Percentiles rank a stretch among this genome's conserved stretches.
Evolutionary conservation across 768 basidiomycete genomes (phyloP).

Genomic region (Flagelloscypha sp.): DNA sequence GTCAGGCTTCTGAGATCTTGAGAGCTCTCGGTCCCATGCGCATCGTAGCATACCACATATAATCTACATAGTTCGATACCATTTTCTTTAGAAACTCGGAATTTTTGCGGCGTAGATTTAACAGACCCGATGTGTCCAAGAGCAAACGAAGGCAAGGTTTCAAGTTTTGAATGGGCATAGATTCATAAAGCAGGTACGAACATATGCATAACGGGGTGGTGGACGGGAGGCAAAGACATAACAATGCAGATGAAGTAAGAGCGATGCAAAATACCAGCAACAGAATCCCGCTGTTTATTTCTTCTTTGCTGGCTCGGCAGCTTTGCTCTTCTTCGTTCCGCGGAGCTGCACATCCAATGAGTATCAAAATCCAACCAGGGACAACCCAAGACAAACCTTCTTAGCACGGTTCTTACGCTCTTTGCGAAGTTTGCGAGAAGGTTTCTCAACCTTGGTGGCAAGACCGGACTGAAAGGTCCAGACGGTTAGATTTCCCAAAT

Average conservation of each 20-base stretch:
- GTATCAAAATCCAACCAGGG: not conserved
- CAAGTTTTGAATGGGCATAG: too few relatives aligned
- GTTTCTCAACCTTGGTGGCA: slow-evolving; percentile 70
- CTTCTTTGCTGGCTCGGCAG: slow-evolving; percentile 87
- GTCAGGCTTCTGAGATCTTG: slow-evolving; percentile 60
- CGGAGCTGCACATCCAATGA: slow-evolving; percentile 52
- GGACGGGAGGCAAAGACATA: too few relatives aligned
- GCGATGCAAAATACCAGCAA: slow-evolving; percentile 28
- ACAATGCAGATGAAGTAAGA: slow-evolving; percentile 13
- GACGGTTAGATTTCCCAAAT: slow-evolving; percentile 4
- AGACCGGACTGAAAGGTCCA: slow-evolving; percentile 49
- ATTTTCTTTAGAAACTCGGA: too few relatives aligned
- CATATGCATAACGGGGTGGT: too few relatives aligned
- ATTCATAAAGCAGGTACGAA: too few relatives aligned
- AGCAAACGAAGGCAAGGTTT: too few relatives aligned
- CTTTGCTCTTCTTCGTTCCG: slow-evolving; percentile 94
- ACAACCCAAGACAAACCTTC: slow-evolving; percentile 56
- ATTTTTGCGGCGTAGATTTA: too few relatives aligned
- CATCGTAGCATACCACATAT: too few relatives aligned
- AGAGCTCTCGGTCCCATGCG: too few relatives aligned
- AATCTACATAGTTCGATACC: too few relatives aligned
- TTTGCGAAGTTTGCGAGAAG: slow-evolving; percentile 96
- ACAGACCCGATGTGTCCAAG: too few relatives aligned
- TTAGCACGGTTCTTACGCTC: slow-evolving; percentile 99
- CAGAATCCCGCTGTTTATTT: slow-evolving; percentile 49